Conservation (phyloP, 2,329 filamentous ascomycete species). For the Trichoderma polysporum region DNA sequence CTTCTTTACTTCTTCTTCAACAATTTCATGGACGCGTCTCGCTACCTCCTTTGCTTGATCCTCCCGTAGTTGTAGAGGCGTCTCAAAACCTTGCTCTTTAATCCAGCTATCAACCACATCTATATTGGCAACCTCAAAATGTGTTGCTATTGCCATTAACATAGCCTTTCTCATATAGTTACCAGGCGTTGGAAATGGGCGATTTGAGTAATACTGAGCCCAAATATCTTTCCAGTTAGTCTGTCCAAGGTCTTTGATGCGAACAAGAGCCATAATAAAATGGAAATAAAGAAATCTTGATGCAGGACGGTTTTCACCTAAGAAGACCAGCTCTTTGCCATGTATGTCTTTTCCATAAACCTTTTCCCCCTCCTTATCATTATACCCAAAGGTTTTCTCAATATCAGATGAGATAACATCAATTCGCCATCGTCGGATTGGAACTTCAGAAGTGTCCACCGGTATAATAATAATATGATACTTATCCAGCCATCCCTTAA, state of each 20-base stretch:
- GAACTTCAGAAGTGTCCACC: background rate
- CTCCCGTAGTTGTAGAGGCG: background rate
- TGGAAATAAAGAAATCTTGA: conserved; percentile 1
- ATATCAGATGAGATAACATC: background rate
- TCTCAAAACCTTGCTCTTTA: background rate
- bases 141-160: background rate
- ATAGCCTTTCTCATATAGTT: background rate
- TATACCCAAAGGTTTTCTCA: background rate
- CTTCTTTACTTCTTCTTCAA: too few species aligned
- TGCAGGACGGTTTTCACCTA: background rate
- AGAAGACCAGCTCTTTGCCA: background rate
- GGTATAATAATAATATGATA: background rate
- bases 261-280: background rate
- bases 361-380: rapidly evolving
- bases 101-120: background rate
- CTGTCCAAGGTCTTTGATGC: background rate
- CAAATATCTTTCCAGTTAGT: background rate
- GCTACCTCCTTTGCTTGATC: too few species aligned
- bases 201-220: background rate
- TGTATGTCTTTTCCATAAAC: background rate
- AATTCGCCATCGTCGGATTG: background rate
- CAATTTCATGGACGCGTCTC: too few species aligned
- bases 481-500: background rate
- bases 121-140: background rate
- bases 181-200: background rate